Evolutionary conservation across 2,329 filamentous ascomycete species (phyloP), one percentile per base, ranked within the genome.

Genomic region (Pochonia chlamydosporia): DNA sequence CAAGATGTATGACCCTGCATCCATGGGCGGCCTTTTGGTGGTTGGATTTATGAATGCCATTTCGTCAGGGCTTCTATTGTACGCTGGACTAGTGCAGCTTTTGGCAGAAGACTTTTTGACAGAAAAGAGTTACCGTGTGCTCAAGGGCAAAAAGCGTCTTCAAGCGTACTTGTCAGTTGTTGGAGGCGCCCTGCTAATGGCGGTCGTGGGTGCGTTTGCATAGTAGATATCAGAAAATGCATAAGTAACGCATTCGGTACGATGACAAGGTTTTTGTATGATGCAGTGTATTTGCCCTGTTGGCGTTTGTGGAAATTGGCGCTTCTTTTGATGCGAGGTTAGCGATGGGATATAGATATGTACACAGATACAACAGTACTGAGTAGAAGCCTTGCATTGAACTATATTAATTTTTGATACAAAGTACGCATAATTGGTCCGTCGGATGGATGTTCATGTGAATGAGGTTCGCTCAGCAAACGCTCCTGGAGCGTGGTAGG

Each of bases 11-110:
- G 87, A 90, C 54, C 89, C 89, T 1, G 85, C 57, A 78, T 88
- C 59, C 79, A 54, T 54, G 54, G 51, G 82, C 1, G 89, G 89
- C 1, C 67, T 95, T 41, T 69, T 95, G 23, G 85, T 92, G 69
- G 89, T 95, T 5, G 89, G 89, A 7, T 81, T 91, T 60, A 93
- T 92, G 76, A 95, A 95, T 59, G 88, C 87, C 33, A 85, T 95
- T 44, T 90, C 85, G 9, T 84, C 85, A 43, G 89, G 89, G 0
- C 71, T 95, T 43, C 66, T 95, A 24, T 72, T 95, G 3, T 95
- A 92, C 61, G 89, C 89, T 0, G 88, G 87, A 0, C 69, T 95
- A 37, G 89, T 95, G 4, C 88, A 95, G 67, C 73, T 95, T 18
- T 73, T 95, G 40, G 86, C 88, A 0, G 89, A 95, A 65, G 89